phyloP scores from a whole-genome alignment of 352 stramenopile species.

The Phytophthora citricola region DNA sequence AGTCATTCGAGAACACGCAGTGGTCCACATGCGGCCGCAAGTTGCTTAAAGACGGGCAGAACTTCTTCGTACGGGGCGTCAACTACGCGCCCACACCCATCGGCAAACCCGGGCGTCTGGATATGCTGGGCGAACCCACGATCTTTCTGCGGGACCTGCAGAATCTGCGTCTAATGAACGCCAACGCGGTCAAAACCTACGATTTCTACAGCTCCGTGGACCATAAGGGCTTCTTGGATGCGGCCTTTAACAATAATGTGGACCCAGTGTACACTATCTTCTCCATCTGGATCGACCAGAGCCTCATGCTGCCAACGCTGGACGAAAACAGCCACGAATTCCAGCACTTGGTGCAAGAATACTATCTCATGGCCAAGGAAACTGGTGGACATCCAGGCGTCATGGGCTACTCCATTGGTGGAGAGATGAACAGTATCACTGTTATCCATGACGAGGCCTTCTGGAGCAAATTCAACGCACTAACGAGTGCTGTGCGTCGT shows the following conservation, averaged over 20 bases:
- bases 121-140: constrained; percentile 59
- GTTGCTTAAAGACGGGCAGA: constrained; percentile 59
- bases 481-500: constrained; percentile 58
- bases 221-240: constrained; percentile 62
- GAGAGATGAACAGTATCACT: constrained; percentile 78
- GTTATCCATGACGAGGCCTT: constrained; percentile 59
- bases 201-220: constrained; percentile 64
- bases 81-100: constrained; percentile 80
- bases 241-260: constrained; percentile 63
- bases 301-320: constrained; percentile 48
- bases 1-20: constrained; percentile 44
- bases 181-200: constrained; percentile 79
- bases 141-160: constrained; percentile 71
- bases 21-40: constrained; percentile 71
- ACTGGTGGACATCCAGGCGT: constrained; percentile 57
- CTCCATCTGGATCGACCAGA: constrained; percentile 77
- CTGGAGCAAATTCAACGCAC: constrained; percentile 66
- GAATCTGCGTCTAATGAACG: constrained; percentile 77
- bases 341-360: constrained; percentile 55
- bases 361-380: constrained; percentile 67
- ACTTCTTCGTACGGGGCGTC: constrained; percentile 76
- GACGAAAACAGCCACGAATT: constrained; percentile 44
- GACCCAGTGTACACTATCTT: constrained; percentile 75
- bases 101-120: constrained; percentile 51
- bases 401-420: constrained; percentile 79